phyloP scores from a whole-genome alignment of 2,329 filamentous ascomycete genomes.

The Madurella mycetomatis region DNA sequence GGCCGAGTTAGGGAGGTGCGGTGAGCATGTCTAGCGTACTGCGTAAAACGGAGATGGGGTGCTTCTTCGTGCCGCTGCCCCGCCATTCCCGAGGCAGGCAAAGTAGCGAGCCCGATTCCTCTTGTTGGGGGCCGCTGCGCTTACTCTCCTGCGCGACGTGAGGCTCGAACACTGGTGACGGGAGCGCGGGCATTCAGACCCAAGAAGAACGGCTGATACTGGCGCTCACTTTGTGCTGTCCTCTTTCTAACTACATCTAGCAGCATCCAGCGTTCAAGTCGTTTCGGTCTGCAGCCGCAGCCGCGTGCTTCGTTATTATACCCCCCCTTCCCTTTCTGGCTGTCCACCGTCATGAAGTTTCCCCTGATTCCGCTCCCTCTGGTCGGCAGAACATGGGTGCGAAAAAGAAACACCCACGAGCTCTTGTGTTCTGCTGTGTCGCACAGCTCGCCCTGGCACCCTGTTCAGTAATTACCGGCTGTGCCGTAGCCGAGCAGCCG shows the following conservation, averaged over 20 bases:
- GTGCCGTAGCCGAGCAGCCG: constrained; percentile 23
- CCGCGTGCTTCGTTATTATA: neutral
- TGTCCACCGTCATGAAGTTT: no score
- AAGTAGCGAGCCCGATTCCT: no score
- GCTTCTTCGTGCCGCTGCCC: constrained; percentile 1
- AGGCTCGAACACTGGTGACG: constrained; percentile 5
- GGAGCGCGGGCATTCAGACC: neutral
- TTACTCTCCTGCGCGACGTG: neutral
- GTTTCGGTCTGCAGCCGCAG: constrained; percentile 8
- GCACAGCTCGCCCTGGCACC: constrained; percentile 7
- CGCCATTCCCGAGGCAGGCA: constrained; percentile 4
- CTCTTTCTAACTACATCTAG: neutral
- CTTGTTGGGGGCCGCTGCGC: no score
- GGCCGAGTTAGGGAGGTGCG: constrained; percentile 8
- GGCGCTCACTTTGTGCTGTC: constrained; percentile 9
- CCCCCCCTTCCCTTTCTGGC: no score
- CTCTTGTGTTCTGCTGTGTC: neutral
- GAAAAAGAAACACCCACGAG: no score
- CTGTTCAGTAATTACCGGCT: constrained; percentile 15
- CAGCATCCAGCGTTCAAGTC: constrained; percentile 4
- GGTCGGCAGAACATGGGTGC: no score
- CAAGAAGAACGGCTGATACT: neutral
- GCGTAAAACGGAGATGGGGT: neutral
- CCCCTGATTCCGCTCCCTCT: no score
- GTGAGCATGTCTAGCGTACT: neutral